phyloP scores from a whole-genome alignment of 495 filamentous ascomycete genomes.

The Talaromyces adpressus region DNA sequence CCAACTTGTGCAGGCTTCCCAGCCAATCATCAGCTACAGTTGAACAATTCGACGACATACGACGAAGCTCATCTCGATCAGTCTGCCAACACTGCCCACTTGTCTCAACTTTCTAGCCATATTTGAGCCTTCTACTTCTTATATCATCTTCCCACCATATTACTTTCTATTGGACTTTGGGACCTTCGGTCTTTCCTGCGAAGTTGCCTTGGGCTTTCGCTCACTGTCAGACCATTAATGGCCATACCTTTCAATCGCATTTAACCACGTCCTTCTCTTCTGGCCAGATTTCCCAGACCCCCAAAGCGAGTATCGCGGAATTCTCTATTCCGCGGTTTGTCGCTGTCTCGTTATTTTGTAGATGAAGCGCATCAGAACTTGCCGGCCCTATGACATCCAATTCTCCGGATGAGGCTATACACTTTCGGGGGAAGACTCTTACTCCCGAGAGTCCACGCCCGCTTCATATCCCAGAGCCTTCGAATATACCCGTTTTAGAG shows the following conservation, averaged over 20 bases:
- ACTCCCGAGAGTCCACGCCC: conserved; percentile 69
- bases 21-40: conserved; percentile 1
- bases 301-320: conserved; percentile 6
- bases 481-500: conserved; percentile 63
- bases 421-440: conserved; percentile 60
- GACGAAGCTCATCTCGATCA: not conserved
- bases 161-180: not conserved
- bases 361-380: conserved; percentile 32
- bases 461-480: conserved; percentile 59
- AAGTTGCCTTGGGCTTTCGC: not conserved
- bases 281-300: not conserved
- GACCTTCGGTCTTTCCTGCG: not conserved
- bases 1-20: not conserved
- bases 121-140: not conserved
- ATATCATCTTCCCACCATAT: not conserved
- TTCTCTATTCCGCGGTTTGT: conserved; percentile 6
- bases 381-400: conserved; percentile 55
- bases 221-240: not conserved
- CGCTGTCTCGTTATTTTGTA: conserved; percentile 22
- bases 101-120: not conserved
- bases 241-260: not conserved
- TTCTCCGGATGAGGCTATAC: conserved; percentile 55
- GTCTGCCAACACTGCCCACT: not conserved
- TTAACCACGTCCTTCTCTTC: too few relatives aligned
- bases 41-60: not conserved